A percentile compares a stretch with the other conserved stretches of the same genome.
These are phyloP conservation scores for Alternaria novae-zelandiae DNA, from an alignment of 2,329 filamentous ascomycete genomes.

Conservation along the genomic window DNA sequence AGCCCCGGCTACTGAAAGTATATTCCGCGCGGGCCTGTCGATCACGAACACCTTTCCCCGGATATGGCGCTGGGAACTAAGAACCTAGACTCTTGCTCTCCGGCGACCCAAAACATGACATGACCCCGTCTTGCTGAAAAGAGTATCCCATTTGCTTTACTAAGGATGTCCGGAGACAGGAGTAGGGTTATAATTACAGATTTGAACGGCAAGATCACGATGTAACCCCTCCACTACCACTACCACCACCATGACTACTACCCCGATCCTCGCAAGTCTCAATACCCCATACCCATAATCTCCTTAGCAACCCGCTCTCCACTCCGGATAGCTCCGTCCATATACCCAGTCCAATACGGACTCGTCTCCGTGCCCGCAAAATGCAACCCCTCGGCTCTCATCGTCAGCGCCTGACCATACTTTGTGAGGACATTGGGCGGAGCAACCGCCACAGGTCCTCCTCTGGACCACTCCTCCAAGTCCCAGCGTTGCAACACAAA, in stretches of 20 bases:
- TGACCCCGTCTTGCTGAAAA: background rate
- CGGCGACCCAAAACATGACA: background rate
- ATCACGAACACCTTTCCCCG: background rate
- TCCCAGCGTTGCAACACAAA: constrained; percentile 33
- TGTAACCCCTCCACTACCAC: background rate
- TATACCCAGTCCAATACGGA: constrained; percentile 63
- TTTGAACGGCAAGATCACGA: background rate
- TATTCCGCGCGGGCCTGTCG: background rate
- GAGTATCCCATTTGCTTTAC: background rate
- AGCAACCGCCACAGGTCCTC: constrained; percentile 25
- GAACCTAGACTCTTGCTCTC: background rate
- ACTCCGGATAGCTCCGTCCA: constrained; percentile 62
- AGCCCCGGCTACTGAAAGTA: background rate
- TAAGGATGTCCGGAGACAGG: background rate
- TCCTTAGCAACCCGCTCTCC: constrained; percentile 59
- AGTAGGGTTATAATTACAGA: background rate
- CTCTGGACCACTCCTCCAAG: constrained; percentile 25
- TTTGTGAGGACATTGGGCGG: constrained; percentile 18
- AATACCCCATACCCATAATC: constrained; percentile 32
- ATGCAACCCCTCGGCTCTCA: constrained; percentile 51
- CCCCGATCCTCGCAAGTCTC: background rate
- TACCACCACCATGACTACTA: background rate
- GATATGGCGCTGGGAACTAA: background rate
- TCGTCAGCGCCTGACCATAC: constrained; percentile 19
- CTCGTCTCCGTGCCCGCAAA: constrained; percentile 64